These are phyloP conservation scores for Thalassiosira sp. DNA, from an alignment of 352 stramenopile species.

Conservation along the genomic window DNA sequence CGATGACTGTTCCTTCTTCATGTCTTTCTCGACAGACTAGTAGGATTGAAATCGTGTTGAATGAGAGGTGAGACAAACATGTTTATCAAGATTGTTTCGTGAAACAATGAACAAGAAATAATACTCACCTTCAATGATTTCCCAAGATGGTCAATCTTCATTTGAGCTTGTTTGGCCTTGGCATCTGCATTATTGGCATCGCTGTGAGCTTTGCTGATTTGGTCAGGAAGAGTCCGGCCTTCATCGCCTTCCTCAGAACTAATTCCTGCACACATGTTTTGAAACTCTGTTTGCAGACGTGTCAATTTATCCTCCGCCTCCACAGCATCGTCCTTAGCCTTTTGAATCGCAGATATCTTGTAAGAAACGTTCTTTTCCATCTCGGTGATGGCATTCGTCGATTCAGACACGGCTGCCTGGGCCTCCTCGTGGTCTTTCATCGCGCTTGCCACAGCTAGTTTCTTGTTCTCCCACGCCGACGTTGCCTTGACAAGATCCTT, in stretches of 20 bases:
- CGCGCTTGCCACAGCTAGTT: constrained; percentile 61
- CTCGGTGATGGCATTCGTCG: constrained; percentile 82
- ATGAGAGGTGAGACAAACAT: constrained; percentile 3
- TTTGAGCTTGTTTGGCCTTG: constrained; percentile 88
- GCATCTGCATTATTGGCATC: constrained; percentile 91
- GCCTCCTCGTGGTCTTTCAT: constrained; percentile 72
- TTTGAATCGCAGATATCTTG: constrained; percentile 73
- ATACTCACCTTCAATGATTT: constrained; percentile 80
- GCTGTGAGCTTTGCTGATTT: constrained; percentile 85
- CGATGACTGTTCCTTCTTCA: constrained; percentile 80
- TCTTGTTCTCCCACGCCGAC: constrained; percentile 83
- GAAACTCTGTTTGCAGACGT: constrained; percentile 80
- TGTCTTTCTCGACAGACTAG: constrained; percentile 80
- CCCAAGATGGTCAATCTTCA: constrained; percentile 92
- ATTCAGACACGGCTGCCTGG: constrained; percentile 61
- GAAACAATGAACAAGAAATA: constrained; percentile 13
- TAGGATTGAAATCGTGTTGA: constrained; percentile 2
- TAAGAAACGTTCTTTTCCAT: constrained; percentile 87
- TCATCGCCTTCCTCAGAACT: constrained; percentile 73
- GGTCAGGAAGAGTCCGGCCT: constrained; percentile 78
- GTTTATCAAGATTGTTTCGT: neutral
- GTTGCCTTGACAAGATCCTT: constrained; percentile 87
- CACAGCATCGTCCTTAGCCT: constrained; percentile 80
- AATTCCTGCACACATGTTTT: constrained; percentile 86
- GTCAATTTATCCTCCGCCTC: constrained; percentile 76